Conservation (phyloP, 306 rosid species). For the Fragaria ananassa region DNA sequence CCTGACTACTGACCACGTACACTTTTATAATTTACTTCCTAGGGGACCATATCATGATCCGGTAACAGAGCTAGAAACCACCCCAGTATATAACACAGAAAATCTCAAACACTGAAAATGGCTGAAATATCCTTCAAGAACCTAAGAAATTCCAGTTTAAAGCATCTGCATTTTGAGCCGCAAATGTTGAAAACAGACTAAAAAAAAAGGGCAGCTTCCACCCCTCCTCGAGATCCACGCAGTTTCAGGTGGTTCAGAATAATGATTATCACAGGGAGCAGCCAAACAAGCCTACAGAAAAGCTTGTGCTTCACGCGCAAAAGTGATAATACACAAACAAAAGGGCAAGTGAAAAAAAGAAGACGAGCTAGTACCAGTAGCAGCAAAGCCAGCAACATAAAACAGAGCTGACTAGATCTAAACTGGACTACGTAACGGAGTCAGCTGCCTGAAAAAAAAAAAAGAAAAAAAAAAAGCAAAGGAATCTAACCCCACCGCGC, state of each 20-base stretch:
- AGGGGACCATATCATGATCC: neutral
- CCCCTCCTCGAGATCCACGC: slow-evolving; percentile 80
- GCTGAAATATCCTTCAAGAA: slow-evolving; percentile 16
- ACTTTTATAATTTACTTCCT: neutral
- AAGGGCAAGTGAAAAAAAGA: slow-evolving; percentile 15
- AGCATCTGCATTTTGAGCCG: slow-evolving; percentile 13
- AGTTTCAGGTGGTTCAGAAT: slow-evolving; percentile 31
- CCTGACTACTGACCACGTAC: neutral
- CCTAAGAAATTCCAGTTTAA: slow-evolving; percentile 26
- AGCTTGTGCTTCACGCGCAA: slow-evolving; percentile 51
- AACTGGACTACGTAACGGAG: neutral
- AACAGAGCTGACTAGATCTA: slow-evolving; percentile 10
- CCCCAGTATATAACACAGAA: neutral
- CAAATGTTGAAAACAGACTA: slow-evolving; percentile 14
- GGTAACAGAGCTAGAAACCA: neutral
- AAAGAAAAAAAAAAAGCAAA: neutral
- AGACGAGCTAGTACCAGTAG: neutral
- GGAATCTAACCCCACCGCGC: neutral
- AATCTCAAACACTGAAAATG: neutral
- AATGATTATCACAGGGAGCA: slow-evolving; percentile 32
- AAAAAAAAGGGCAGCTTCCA: slow-evolving; percentile 29
- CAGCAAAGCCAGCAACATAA: neutral
- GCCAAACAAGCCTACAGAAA: slow-evolving; percentile 26
- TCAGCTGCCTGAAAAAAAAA: neutral
- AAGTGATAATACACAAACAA: slow-evolving; percentile 28